phyloP scores from a whole-genome alignment of 2,329 filamentous ascomycete genomes.

The Pseudogymnoascus pannorum region DNA sequence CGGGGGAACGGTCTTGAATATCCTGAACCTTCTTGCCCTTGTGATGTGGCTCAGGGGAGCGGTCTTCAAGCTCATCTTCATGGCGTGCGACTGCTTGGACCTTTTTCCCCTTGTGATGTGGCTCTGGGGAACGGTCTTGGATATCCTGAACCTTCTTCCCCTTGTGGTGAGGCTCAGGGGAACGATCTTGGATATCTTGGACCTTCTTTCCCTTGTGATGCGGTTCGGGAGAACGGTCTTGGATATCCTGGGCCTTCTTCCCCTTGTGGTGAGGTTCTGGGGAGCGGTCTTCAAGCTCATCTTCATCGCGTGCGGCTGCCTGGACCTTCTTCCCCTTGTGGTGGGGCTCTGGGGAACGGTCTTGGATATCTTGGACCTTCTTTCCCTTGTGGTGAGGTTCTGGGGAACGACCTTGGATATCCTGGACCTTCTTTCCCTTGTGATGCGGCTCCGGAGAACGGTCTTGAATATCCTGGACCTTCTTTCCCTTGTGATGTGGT shows the following conservation, averaged over 20 bases:
- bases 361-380: constrained; percentile 8
- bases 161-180: neutral
- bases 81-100: constrained; percentile 4
- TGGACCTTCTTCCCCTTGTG: neutral
- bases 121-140: too few relatives aligned
- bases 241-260: constrained; percentile 8
- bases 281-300: too few relatives aligned
- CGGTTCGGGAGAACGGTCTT: neutral
- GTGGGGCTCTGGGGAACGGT: neutral
- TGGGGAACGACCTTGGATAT: neutral
- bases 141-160: too few relatives aligned
- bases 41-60: neutral
- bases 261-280: too few relatives aligned
- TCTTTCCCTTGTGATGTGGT: neutral
- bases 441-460: neutral
- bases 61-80: too few relatives aligned
- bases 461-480: neutral
- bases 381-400: neutral
- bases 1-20: neutral
- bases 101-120: constrained; percentile 11
- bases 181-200: constrained; percentile 5
- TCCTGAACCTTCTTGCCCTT: too few relatives aligned
- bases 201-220: constrained; percentile 3
- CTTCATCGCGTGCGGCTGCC: too few relatives aligned
- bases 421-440: neutral